A percentile compares a stretch with the other conserved stretches of the same genome.
phyloP scores from a whole-genome alignment of 257 asterid genomes.

The Solanum megistacrolobum region DNA sequence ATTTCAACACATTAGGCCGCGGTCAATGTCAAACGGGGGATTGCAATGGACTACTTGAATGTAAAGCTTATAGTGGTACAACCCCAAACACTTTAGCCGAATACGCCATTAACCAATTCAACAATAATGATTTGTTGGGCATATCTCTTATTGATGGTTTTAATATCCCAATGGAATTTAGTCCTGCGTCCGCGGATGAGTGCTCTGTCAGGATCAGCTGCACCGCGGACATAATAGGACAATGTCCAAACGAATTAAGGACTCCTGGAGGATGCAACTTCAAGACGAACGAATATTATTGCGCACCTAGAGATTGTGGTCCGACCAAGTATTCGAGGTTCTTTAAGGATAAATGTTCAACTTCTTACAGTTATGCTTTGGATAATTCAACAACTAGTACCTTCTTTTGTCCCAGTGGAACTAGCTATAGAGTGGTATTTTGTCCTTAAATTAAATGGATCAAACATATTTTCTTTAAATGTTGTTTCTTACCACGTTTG shows the following conservation, averaged over 20 bases:
- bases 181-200: conserved; percentile 10
- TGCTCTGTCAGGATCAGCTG: conserved; percentile 6
- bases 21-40: conserved; percentile 49
- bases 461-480: too few species aligned
- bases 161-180: conserved; percentile 28
- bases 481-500: neutral
- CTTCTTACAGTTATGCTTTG: too few species aligned
- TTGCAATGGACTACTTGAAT: conserved; percentile 27
- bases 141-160: conserved; percentile 37
- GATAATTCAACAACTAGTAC: too few species aligned
- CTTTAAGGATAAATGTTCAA: too few species aligned
- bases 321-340: too few species aligned
- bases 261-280: too few species aligned
- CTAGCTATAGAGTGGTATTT: too few species aligned
- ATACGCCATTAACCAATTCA: conserved; percentile 18
- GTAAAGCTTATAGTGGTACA: conserved; percentile 1
- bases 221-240: neutral
- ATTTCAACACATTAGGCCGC: conserved; percentile 29
- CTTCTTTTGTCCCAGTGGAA: too few species aligned
- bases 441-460: too few species aligned
- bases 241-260: too few species aligned
- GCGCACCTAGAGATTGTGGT: too few species aligned
- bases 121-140: neutral
- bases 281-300: too few species aligned
- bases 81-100: conserved; percentile 39